Evolutionary conservation across 305 asterid species (phyloP).

Genomic region (Coffea humblotiana): DNA sequence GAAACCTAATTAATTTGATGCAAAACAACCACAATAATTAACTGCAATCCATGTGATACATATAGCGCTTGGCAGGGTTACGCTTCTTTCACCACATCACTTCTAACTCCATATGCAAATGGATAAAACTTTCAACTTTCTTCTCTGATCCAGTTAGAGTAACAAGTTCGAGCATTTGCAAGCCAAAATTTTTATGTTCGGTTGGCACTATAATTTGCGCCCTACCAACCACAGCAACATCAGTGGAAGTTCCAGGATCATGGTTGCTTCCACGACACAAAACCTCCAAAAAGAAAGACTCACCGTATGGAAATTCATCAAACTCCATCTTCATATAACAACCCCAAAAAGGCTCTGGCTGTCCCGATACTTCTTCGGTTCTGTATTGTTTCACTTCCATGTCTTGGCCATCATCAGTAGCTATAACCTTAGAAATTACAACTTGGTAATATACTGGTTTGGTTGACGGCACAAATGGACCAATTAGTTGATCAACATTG

Average conservation of each 20-base stretch:
- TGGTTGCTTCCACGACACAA: background rate
- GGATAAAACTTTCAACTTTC: background rate
- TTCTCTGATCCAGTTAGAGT: background rate
- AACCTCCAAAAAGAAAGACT: conserved; percentile 6
- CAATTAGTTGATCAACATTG: background rate
- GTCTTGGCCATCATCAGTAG: background rate
- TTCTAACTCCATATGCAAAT: background rate
- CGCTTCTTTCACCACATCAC: background rate
- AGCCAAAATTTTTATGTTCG: background rate
- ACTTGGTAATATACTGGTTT: too few species aligned
- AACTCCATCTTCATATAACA: background rate
- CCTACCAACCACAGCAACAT: background rate
- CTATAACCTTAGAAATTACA: background rate
- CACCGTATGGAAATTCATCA: background rate
- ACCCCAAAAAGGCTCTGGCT: background rate
- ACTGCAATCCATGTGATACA: background rate
- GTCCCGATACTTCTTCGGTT: background rate
- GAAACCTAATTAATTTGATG: too few species aligned
- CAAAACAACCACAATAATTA: too few species aligned
- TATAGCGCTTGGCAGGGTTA: background rate
- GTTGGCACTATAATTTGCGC: background rate
- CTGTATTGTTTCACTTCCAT: background rate
- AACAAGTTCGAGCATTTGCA: background rate
- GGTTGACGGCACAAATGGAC: background rate
- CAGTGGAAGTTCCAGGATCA: conserved; percentile 3